Evolutionary conservation across 257 asterid species (phyloP).

Genomic region (Nicotiana sylvestris): DNA sequence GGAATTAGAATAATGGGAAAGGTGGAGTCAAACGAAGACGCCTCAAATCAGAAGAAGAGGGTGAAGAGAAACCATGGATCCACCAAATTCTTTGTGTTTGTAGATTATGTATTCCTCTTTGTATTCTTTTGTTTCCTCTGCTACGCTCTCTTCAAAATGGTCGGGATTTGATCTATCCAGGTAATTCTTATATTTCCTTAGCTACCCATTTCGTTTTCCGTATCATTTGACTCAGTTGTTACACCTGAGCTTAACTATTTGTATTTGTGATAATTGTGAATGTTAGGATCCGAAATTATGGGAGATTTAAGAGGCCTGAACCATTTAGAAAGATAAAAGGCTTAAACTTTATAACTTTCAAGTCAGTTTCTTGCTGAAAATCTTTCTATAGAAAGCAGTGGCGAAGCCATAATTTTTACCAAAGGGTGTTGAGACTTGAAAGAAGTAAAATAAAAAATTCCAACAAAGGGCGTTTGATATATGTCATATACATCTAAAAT

Average conservation of each 20-base stretch:
- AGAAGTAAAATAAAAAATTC: too few relatives aligned
- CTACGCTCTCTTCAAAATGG: slow-evolving; percentile 15
- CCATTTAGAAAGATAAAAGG: not conserved
- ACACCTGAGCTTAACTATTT: not conserved
- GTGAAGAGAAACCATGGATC: slow-evolving; percentile 30
- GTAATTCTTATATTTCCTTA: not conserved
- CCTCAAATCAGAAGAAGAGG: not conserved
- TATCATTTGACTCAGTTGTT: not conserved
- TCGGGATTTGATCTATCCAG: not conserved
- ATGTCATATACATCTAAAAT: too few relatives aligned
- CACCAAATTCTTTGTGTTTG: slow-evolving; percentile 23
- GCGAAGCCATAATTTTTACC: too few relatives aligned
- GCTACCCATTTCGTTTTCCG: not conserved
- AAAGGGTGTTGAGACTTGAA: too few relatives aligned
- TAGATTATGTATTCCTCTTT: slow-evolving; percentile 22
- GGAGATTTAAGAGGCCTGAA: not conserved
- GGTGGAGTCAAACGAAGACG: not conserved
- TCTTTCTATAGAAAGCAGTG: too few relatives aligned
- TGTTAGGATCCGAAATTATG: not conserved
- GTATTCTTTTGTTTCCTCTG: slow-evolving; percentile 12
- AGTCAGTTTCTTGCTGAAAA: too few relatives aligned
- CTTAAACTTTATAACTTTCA: not conserved
- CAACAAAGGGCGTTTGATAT: too few relatives aligned
- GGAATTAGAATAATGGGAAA: not conserved
- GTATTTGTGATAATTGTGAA: not conserved